Evolutionary conservation across 768 basidiomycete species (phyloP), one percentile per base, ranked within the genome.

Genomic region (Boletus pseudo-olivaceus): DNA sequence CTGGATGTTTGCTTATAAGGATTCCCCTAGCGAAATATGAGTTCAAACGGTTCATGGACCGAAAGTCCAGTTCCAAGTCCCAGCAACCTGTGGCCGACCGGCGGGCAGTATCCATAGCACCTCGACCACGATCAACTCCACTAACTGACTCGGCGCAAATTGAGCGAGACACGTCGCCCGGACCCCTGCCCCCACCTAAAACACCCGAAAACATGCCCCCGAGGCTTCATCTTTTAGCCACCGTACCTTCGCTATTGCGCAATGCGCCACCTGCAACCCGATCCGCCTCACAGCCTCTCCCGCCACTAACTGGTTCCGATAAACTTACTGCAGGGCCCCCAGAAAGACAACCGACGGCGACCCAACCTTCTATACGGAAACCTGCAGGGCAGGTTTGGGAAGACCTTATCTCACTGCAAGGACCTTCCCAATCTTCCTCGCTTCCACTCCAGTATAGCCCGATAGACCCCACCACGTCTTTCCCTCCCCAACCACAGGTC

Each of bases 11-110:
- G 26, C 37, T 50, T 15, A 47, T 29, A 37, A 29, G 9, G 4
- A 23, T 27, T 26, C n/a, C 44, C 53, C n/a, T 59, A 90, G 90
- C 82, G 7, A 92, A 92, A 68, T 92, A 92, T 56, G 83, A 94
- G 63, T 87, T 83, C 67, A 87, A 82, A 67, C 78, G 80, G 23
- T 93, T 87, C 70, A 63, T 86, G 32, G 72, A 79, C 60, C 78
- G 73, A 58, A 73, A 72, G 44, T 72, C 78, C 20, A 74, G 38
- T 15, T 10, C 23, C 23, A 26, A 79, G 11, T 43, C 50, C 8
- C 62, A 37, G 26, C 77, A 78, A 55, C 67, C 79, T 19, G 76
- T 74, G 10, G 42, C 51, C 10, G 75, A 79, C 34, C 73, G 78
- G 30, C 70, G 76, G 55, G 73, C 76, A 38, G 62, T 69, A 17